Base-by-base conservation (phyloP, 2,329 filamentous ascomycete genomes). In the Aschersonia sp. region DNA sequence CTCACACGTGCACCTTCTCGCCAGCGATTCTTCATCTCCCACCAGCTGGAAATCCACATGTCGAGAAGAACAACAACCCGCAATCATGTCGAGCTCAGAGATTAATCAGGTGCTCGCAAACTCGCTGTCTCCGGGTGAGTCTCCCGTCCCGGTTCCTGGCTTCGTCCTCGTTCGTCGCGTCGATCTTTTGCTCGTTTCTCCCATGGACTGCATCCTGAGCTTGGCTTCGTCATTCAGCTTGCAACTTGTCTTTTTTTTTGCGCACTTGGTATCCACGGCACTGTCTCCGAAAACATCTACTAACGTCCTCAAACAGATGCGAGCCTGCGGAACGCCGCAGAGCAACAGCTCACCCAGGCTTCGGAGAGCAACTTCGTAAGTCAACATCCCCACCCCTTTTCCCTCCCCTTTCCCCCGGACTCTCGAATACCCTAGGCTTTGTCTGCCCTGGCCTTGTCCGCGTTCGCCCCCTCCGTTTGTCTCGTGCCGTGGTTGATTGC, bases 81-180 rank as follows among this genome's bases (percentile, higher is more conserved):
- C 63, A 66, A 73, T 62, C 67, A 87, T 79, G 76, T 77, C 75
- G 68, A 77, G 73, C 73, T 71, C 94, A 84, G 87, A 97, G 74
- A 94, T 97, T 74, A 94, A 90, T 75, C 84, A 88, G 73, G 90
- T 98, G 74, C 84, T 98, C 75, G 81, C 87, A 71, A 90, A 89
- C 74, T 97, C 92, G 68, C 81, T 97, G 71, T 94, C 89, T 64
- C 77, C 89, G 64, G 90, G 92, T 97, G 73, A 67, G 32, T 39
- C 12, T 31, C 46, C 48, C 14, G 35, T 37, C 42, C 46, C 30
- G 32, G 40, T 37, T 6, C 42, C 32, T 48, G 32, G 22, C 42
- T 41, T 41, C 7, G 7, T n/a, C 35, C 35, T 9, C 35, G 35
- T 12, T 22, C 22, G 22, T 22, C 22, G 22, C 22, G 22, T 22